These are phyloP conservation scores for Glycine tomentella DNA, from an alignment of 306 rosid species.

Conservation along the genomic window DNA sequence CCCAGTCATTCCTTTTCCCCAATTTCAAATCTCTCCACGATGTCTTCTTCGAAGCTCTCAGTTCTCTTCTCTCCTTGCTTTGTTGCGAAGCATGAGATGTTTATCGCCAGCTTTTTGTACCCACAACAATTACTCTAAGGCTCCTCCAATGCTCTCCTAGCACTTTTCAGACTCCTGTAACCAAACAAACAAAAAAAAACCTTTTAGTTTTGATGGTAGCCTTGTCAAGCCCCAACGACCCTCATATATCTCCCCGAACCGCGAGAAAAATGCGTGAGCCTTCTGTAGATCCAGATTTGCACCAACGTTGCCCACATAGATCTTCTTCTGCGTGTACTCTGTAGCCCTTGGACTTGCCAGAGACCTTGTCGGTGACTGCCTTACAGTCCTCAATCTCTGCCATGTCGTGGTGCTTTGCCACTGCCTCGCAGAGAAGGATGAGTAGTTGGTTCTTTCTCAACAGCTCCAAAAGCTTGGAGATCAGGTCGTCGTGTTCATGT, in stretches of 20 bases:
- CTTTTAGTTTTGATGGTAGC: slow-evolving; percentile 84
- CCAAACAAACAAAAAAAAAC: slow-evolving; percentile 90
- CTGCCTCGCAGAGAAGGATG: slow-evolving; percentile 65
- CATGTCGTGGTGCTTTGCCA: slow-evolving; percentile 71
- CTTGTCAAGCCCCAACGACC: slow-evolving; percentile 93
- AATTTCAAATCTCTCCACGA: too few relatives aligned
- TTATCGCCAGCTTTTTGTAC: too few relatives aligned
- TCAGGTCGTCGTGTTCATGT: slow-evolving; percentile 72
- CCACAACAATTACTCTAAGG: slow-evolving; percentile 36
- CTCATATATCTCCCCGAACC: slow-evolving; percentile 92
- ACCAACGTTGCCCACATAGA: slow-evolving; percentile 88
- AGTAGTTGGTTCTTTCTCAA: slow-evolving; percentile 73
- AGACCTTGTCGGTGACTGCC: slow-evolving; percentile 86
- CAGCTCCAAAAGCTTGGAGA: slow-evolving; percentile 74
- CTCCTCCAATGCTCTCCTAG: slow-evolving; percentile 76
- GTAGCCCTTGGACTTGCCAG: slow-evolving; percentile 96
- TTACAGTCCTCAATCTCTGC: slow-evolving; percentile 88
- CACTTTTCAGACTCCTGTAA: slow-evolving; percentile 72
- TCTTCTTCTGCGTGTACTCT: slow-evolving; percentile 92
- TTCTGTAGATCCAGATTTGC: slow-evolving; percentile 77
- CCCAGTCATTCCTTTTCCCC: too few relatives aligned
- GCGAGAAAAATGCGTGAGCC: slow-evolving; percentile 62
- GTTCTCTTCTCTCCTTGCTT: too few relatives aligned
- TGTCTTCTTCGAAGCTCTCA: too few relatives aligned
- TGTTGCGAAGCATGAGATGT: too few relatives aligned